Evolutionary conservation across 1,284 basidiomycete genomes (phyloP).

Genomic region (Mycosarcoma mackinlayi): DNA sequence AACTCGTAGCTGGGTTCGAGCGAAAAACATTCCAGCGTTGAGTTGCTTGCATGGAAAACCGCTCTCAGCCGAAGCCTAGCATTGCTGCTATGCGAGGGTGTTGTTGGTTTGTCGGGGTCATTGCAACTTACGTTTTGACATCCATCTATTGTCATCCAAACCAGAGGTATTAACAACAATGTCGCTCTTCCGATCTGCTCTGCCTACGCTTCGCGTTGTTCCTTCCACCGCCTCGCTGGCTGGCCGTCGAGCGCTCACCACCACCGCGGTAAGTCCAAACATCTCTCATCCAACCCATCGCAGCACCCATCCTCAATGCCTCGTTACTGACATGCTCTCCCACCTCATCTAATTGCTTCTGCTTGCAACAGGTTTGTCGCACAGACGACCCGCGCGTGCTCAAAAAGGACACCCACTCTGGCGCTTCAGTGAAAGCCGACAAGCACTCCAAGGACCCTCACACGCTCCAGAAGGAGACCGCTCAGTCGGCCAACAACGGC

Average conservation of each 20-base stretch:
- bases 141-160: conserved; percentile 1
- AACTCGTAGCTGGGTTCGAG: neutral
- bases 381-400: conserved; percentile 42
- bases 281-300: neutral
- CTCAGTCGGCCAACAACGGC: conserved; percentile 23
- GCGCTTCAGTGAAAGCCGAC: conserved; percentile 47
- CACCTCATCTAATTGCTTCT: neutral
- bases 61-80: neutral
- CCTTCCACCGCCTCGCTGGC: conserved; percentile 8
- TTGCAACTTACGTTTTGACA: no score
- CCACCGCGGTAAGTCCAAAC: conserved; percentile 38
- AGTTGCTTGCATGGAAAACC: neutral
- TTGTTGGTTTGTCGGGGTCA: no score
- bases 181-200: conserved; percentile 43
- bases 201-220: conserved; percentile 12
- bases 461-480: conserved; percentile 45
- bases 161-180: no score
- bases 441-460: conserved; percentile 51
- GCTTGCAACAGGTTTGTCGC: conserved; percentile 15
- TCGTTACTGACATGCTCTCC: neutral
- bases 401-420: conserved; percentile 45
- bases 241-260: conserved; percentile 24
- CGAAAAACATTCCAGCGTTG: no score
- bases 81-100: no score
- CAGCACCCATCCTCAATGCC: neutral